phyloP scores from a whole-genome alignment of 2,329 filamentous ascomycete species.

The Daldinia sp. region DNA sequence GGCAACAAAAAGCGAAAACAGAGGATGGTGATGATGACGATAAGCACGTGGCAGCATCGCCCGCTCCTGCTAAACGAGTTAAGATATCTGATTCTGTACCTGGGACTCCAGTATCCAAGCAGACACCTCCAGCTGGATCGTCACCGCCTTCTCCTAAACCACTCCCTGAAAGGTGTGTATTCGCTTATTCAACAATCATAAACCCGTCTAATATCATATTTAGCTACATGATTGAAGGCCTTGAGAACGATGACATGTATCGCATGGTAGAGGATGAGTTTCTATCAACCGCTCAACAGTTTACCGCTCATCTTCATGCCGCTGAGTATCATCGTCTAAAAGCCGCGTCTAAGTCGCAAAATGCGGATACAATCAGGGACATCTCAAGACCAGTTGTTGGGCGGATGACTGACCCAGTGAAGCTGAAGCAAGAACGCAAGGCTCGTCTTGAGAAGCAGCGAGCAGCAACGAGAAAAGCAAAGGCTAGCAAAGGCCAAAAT shows the following conservation, averaged over 20 bases:
- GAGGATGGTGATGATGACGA: conserved; percentile 25
- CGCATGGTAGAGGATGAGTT: conserved; percentile 91
- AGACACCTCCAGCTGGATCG: conserved; percentile 57
- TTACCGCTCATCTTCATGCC: conserved; percentile 81
- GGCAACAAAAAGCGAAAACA: conserved; percentile 29
- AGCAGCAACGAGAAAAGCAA: conserved; percentile 42
- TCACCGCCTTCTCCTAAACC: conserved; percentile 66
- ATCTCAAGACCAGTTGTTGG: conserved; percentile 66
- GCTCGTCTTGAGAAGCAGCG: conserved; percentile 54
- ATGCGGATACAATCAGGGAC: conserved; percentile 63
- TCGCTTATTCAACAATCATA: conserved; percentile 26
- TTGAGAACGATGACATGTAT: conserved; percentile 76
- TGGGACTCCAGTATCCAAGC: conserved; percentile 16
- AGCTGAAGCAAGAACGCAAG: conserved; percentile 54
- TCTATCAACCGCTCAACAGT: conserved; percentile 72
- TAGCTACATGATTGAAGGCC: conserved; percentile 73
- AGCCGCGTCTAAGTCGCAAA: conserved; percentile 64
- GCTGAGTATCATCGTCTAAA: conserved; percentile 80
- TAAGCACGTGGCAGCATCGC: conserved; percentile 22
- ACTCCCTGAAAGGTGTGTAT: conserved; percentile 59
- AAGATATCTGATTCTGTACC: conserved; percentile 26
- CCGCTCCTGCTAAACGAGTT: conserved; percentile 10
- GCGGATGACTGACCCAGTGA: conserved; percentile 54
- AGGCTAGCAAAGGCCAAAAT: conserved; percentile 42
- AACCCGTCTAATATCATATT: conserved; percentile 19